phyloP scores from a whole-genome alignment of 2,329 filamentous ascomycete species.

The Colletotrichum karsti region DNA sequence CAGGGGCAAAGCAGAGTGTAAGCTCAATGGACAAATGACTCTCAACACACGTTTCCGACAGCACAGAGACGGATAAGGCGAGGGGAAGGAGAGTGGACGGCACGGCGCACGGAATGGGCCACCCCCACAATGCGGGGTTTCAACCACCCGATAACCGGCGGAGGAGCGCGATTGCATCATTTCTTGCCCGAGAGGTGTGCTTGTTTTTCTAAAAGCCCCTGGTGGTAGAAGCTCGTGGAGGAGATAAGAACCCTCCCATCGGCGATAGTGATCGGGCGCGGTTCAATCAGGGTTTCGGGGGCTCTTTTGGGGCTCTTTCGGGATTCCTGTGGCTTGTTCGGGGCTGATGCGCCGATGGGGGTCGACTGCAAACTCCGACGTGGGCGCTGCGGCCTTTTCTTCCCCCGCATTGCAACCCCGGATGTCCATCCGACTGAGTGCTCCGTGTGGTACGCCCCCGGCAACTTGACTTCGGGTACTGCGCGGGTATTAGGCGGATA shows the following conservation, averaged over 20 bases:
- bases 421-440: not conserved
- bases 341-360: no score
- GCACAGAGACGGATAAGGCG: constrained; percentile 21
- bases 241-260: not conserved
- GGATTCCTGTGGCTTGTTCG: not conserved
- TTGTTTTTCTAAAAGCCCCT: not conserved
- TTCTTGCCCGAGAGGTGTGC: not conserved
- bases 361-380: no score
- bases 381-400: constrained; percentile 13
- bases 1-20: not conserved
- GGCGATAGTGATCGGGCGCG: no score
- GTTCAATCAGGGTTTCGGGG: no score
- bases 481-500: not conserved
- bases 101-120: constrained; percentile 18
- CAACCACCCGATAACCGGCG: constrained; percentile 26
- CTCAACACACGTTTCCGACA: constrained; percentile 23
- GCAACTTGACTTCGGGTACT: not conserved
- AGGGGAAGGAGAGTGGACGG: constrained; percentile 17
- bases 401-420: not conserved
- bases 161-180: constrained; percentile 21
- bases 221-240: not conserved
- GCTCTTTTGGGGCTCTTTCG: not conserved
- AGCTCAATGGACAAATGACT: not conserved
- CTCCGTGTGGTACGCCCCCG: not conserved
- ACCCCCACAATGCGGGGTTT: constrained; percentile 25